Conservation (phyloP, 129 eudicot genomes). For the Helianthus tuberosus region DNA sequence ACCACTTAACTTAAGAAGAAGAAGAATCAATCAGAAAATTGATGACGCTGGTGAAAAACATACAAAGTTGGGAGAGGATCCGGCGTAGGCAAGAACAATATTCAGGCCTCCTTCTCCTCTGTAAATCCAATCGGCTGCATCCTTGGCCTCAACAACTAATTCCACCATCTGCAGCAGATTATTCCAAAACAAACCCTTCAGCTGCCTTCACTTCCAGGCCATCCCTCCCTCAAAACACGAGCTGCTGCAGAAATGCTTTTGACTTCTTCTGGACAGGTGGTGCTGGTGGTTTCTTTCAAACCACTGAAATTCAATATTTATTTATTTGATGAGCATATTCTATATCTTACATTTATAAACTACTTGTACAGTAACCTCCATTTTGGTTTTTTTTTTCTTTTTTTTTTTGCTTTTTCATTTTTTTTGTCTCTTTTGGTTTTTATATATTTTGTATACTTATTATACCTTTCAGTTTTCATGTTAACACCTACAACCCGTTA, state of each 20-base stretch:
- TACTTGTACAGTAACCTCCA: too few species aligned
- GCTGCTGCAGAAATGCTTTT: neutral
- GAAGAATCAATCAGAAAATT: neutral
- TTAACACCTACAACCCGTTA: too few species aligned
- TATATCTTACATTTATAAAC: too few species aligned
- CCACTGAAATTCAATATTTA: neutral
- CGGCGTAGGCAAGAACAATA: conserved; percentile 72
- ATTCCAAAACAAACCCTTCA: too few species aligned
- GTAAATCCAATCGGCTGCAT: conserved; percentile 64
- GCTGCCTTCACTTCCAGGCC: too few species aligned
- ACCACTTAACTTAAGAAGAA: too few species aligned
- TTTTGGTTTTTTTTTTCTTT: too few species aligned
- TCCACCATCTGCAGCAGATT: conserved; percentile 29
- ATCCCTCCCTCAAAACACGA: neutral
- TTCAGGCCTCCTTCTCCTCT: conserved; percentile 85
- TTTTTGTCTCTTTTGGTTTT: too few species aligned
- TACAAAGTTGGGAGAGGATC: conserved; percentile 60
- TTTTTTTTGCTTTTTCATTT: too few species aligned
- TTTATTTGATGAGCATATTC: too few species aligned
- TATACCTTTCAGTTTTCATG: too few species aligned
- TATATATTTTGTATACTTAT: too few species aligned
- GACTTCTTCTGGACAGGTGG: neutral
- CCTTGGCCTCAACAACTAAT: conserved; percentile 48
- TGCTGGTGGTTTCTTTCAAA: neutral
- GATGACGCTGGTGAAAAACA: neutral